Conservation (phyloP, 306 rosid species). For the Sindora glabra region DNA sequence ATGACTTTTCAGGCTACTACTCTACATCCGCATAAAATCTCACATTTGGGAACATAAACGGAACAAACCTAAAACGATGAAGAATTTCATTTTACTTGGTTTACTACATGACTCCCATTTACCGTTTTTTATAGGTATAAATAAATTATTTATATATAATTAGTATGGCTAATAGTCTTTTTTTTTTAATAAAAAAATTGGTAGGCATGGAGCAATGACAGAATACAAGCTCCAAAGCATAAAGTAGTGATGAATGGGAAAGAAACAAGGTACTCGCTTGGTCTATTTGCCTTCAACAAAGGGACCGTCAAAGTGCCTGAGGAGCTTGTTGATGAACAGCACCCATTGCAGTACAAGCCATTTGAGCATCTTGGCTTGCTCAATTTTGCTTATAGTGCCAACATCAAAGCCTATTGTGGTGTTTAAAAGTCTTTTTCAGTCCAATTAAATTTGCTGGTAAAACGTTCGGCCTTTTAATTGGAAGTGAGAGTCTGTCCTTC, state of each 20-base stretch:
- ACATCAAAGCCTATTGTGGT: conserved; percentile 37
- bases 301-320: conserved; percentile 53
- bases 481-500: too few relatives aligned
- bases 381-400: conserved; percentile 23
- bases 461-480: too few relatives aligned
- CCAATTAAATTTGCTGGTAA: not conserved
- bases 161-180: too few relatives aligned
- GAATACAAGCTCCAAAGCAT: conserved; percentile 57
- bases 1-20: too few relatives aligned
- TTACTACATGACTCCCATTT: too few relatives aligned
- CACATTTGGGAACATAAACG: too few relatives aligned
- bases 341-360: conserved; percentile 52
- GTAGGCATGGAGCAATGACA: conserved; percentile 89
- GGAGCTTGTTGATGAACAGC: conserved; percentile 53
- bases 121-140: too few relatives aligned
- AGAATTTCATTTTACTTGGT: too few relatives aligned
- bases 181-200: too few relatives aligned
- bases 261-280: conserved; percentile 63
- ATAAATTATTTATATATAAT: too few relatives aligned
- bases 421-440: not conserved
- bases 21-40: too few relatives aligned
- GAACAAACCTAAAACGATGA: too few relatives aligned
- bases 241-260: conserved; percentile 50
- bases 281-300: conserved; percentile 42
- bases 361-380: conserved; percentile 57